Percentiles rank a stretch among this genome's conserved stretches.
Evolutionary conservation across 345 rosid species (phyloP).

Genomic region (Jatropha curcas): DNA sequence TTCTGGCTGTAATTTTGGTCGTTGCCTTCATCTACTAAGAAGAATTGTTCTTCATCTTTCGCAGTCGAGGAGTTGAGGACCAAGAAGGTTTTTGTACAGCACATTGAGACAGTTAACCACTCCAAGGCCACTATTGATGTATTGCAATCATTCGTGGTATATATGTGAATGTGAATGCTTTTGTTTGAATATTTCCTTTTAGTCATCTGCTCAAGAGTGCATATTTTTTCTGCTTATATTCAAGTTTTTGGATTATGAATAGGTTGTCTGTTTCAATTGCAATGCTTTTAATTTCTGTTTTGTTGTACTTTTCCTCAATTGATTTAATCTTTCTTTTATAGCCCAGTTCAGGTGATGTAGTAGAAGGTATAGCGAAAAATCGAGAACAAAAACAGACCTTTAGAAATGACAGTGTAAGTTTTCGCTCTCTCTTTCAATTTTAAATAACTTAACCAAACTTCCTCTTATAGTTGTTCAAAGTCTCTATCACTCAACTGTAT

Average conservation of each 20-base stretch:
- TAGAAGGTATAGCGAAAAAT: constrained; percentile 30
- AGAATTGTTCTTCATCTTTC: too few species aligned
- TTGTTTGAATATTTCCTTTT: neutral
- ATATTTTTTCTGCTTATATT: neutral
- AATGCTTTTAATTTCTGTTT: neutral
- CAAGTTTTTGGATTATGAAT: neutral
- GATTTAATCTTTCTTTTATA: constrained; percentile 27
- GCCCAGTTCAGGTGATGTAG: constrained; percentile 41
- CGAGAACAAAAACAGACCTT: constrained; percentile 44
- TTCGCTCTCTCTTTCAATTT: constrained; percentile 5
- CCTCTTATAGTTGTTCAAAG: neutral
- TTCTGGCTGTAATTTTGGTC: too few species aligned
- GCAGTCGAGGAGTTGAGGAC: constrained; percentile 50
- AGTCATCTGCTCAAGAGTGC: neutral
- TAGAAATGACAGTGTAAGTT: constrained; percentile 55
- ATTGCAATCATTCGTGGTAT: constrained; percentile 66
- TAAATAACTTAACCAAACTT: neutral
- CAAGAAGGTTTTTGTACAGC: constrained; percentile 56
- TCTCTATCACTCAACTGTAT: neutral
- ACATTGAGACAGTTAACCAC: constrained; percentile 63
- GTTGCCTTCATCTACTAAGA: too few species aligned
- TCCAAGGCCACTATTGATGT: constrained; percentile 38
- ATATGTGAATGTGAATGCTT: constrained; percentile 16
- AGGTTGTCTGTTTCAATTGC: neutral
- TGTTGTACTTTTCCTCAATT: neutral